Percentiles rank a stretch among this genome's conserved stretches.
Evolutionary conservation across 345 rosid species (phyloP).

Genomic region (Brassica napus): Da-Ae NC_063438.1:9683001-9683500

Average conservation of each 20-base stretch:
- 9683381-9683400: background rate
- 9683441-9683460: too few relatives aligned
- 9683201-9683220: background rate
- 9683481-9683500: background rate
- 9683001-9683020: too few relatives aligned
- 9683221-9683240: background rate
- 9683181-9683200: background rate
- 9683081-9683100: conserved; percentile 50
- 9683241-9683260: conserved; percentile 50
- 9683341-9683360: background rate
- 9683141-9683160: background rate
- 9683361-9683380: background rate
- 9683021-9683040: too few relatives aligned
- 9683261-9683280: conserved; percentile 54
- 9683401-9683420: conserved; percentile 14
- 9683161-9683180: background rate
- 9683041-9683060: background rate
- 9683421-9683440: conserved; percentile 15
- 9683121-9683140: conserved; percentile 38
- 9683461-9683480: conserved; percentile 13
- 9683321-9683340: background rate
- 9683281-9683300: conserved; percentile 43
- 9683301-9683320: conserved; percentile 42
- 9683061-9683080: conserved; percentile 24
- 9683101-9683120: conserved; percentile 44